These are phyloP conservation scores for Fusarium vanettenii DNA, from an alignment of 2,329 filamentous ascomycete species.

Conservation along the genomic window DNA sequence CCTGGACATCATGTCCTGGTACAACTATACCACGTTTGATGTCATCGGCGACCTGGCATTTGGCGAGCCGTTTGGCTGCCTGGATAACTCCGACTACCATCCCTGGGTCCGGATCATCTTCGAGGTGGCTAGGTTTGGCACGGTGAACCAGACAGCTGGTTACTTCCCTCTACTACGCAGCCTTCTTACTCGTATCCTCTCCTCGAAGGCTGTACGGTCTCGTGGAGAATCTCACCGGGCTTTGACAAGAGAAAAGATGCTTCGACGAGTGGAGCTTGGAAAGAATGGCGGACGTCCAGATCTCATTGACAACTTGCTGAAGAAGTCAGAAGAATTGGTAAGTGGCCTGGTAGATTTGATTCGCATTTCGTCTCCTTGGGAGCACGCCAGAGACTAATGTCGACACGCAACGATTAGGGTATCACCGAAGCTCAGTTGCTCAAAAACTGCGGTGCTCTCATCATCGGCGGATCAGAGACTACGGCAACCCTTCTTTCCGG, in stretches of 20 bases:
- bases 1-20: conserved; percentile 44
- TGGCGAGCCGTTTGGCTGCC: conserved; percentile 41
- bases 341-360: not conserved
- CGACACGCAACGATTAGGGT: not conserved
- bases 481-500: conserved; percentile 46
- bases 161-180: not conserved
- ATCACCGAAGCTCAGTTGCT: not conserved
- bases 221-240: not conserved
- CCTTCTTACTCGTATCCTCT: not conserved
- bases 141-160: not conserved
- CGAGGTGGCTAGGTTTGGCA: not conserved
- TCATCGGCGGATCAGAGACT: conserved; percentile 49
- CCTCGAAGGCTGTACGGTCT: not conserved
- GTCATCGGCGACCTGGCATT: conserved; percentile 45
- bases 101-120: conserved; percentile 36
- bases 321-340: not conserved
- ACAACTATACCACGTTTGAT: conserved; percentile 46
- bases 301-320: not conserved
- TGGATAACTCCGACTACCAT: conserved; percentile 32
- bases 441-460: conserved; percentile 7
- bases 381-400: not conserved
- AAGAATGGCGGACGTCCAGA: not conserved
- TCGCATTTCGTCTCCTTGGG: not conserved
- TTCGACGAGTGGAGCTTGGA: not conserved
- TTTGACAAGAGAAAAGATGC: not conserved